Evolutionary conservation across 2,329 filamentous ascomycete species (phyloP), one percentile per base, ranked within the genome.

Genomic region (Graphiopsis chlorocephala): DNA sequence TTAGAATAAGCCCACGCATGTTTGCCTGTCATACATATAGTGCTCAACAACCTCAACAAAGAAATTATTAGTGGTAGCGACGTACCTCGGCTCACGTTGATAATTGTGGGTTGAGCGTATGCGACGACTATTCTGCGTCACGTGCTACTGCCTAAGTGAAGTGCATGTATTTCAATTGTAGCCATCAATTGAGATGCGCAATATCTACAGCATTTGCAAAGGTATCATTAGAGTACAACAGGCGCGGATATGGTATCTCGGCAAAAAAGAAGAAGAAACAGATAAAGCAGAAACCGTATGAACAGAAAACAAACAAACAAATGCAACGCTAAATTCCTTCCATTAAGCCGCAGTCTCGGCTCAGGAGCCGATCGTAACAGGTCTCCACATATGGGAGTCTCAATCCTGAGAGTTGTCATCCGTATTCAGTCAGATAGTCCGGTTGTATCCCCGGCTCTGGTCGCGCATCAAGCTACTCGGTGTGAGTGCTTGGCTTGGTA

Each of bases 161-260:
- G 29, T 31, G 29, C 2, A 20, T n/a, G 7, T n/a, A 10, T n/a
- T 42, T 2, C 10, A 17, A 20, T 42, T 42, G 6, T 20, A 45
- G 38, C 38, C 38, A 45, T 45, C n/a, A 45, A 45, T 45, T 45
- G 2, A 20, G 12, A 20, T 20, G n/a, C 38, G 38, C 38, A 45
- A 45, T 45, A 45, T 45, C 38, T 45, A 45, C 38, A 45, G 38
- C n/a, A 53, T n/a, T 53, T 17, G 48, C 63, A 64, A 42, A 64
- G 64, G 58, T 50, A 65, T 66, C 59, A 56, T 63, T 48, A 58
- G 23, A 28, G 58, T 50, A 33, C 42, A 61, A 28, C 42, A 61
- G 58, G 35, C 33, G 60, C 60, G 15, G 25, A 35, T 64, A 10
- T 64, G 61, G 59, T 56, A 61, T 35, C 56, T 38, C 42, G 55